Evolutionary conservation across 2,329 filamentous ascomycete species (phyloP).

Genomic region (Cercospora citrullina): DNA sequence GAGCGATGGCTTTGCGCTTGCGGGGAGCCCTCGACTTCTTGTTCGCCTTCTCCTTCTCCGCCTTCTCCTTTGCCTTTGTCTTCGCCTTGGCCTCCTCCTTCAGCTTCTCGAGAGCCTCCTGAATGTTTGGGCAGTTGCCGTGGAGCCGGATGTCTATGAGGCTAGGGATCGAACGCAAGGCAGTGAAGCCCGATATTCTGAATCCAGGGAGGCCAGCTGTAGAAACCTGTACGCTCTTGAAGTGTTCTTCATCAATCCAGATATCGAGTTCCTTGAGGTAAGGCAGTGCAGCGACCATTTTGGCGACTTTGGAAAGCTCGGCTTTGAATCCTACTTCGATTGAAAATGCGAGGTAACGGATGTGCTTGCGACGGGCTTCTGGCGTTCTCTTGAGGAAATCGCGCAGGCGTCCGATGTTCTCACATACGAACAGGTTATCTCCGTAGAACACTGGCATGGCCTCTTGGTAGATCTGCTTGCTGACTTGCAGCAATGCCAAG

Average conservation of each 20-base stretch:
- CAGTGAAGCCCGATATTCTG: slow-evolving; percentile 10
- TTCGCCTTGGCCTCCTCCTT: slow-evolving; percentile 10
- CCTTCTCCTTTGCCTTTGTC: not conserved
- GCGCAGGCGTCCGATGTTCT: not conserved
- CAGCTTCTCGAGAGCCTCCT: not conserved
- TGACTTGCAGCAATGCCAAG: slow-evolving; percentile 22
- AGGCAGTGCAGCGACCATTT: slow-evolving; percentile 5
- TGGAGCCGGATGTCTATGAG: slow-evolving; percentile 15
- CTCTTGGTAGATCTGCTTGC: slow-evolving; percentile 20
- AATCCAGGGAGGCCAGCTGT: not conserved
- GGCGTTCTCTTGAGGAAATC: not conserved
- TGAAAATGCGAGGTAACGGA: not conserved
- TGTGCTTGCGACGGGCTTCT: not conserved
- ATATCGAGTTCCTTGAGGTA: slow-evolving; percentile 17
- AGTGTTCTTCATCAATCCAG: slow-evolving; percentile 12
- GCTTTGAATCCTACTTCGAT: not conserved
- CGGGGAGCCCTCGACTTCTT: not conserved
- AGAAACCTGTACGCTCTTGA: not conserved
- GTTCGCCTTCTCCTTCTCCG: slow-evolving; percentile 5
- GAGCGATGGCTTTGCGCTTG: not conserved
- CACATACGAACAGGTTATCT: slow-evolving; percentile 14
- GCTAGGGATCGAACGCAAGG: slow-evolving; percentile 10
- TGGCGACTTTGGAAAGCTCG: slow-evolving; percentile 3
- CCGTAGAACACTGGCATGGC: slow-evolving; percentile 23
- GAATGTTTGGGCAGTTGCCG: slow-evolving; percentile 14